A percentile compares a stretch with the other conserved stretches of the same genome.
phyloP scores from a whole-genome alignment of 331 rosid species.

The Telfairia occidentalis region DNA sequence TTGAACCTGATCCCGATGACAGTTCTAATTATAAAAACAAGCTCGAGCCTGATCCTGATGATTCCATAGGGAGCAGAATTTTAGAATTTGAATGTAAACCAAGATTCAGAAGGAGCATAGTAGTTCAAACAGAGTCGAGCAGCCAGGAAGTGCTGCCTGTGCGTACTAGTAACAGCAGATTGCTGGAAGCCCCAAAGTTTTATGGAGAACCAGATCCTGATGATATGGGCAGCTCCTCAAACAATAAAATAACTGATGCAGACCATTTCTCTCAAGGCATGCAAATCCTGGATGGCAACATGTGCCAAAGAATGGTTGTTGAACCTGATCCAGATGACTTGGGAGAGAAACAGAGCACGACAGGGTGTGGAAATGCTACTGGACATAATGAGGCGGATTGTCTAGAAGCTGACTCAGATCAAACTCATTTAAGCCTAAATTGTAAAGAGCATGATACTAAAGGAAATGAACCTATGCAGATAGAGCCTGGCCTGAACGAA shows the following conservation, averaged over 20 bases:
- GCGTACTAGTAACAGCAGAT: neutral
- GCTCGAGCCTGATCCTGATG: conserved; percentile 55
- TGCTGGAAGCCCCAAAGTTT: neutral
- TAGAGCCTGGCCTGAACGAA: conserved; percentile 44
- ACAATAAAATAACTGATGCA: conserved; percentile 15
- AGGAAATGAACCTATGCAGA: conserved; percentile 20
- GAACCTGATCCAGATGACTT: conserved; percentile 36
- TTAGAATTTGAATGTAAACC: conserved; percentile 14
- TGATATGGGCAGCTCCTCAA: conserved; percentile 25
- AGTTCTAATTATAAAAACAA: neutral
- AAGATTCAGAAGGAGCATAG: conserved; percentile 12
- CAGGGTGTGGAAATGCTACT: conserved; percentile 7
- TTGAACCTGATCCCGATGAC: conserved; percentile 25
- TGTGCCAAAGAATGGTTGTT: conserved; percentile 18
- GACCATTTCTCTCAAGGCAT: conserved; percentile 18
- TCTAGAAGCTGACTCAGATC: conserved; percentile 8
- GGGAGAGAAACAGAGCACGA: conserved; percentile 17
- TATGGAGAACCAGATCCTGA: conserved; percentile 41
- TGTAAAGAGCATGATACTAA: conserved; percentile 19
- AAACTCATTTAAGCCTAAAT: conserved; percentile 16
- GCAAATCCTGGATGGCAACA: conserved; percentile 21
- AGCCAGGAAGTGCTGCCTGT: conserved; percentile 2
- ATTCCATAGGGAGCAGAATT: conserved; percentile 24
- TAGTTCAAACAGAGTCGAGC: conserved; percentile 9
- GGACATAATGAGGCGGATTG: conserved; percentile 17